Base-by-base conservation (phyloP, 768 basidiomycete species). In the Galerina marginata region DNA sequence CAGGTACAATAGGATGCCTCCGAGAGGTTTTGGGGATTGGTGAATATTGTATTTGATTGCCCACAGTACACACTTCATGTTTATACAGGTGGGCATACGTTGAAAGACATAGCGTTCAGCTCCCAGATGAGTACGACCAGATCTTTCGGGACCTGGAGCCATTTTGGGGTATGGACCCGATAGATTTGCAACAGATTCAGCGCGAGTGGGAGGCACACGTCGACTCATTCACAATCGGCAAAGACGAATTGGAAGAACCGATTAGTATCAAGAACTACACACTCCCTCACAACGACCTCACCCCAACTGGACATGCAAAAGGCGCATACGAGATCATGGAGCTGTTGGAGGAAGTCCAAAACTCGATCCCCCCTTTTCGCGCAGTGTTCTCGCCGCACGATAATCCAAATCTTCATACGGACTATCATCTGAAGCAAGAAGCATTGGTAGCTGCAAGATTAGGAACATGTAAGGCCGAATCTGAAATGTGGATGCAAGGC, bases 21-120 rank as follows among this genome's bases (percentile, higher is more conserved):
- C 96, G 0, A 79, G 79, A 44, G 95, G 96, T 0, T 97, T 96
- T 65, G 92, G 92, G 69, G 75, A 82, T 38, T 96, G 95, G 95
- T 93, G 80, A 77, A 73, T 74, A 7, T 43, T 85, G 23, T 5
- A 15, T 25, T 48, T n/a, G 38, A 29, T 46, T 9, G 14, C 0
- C 49, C 12, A 12, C 38, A 47, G 23, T 53, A 9, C 11, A n/a
- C 29, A 33, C 42, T 45, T n/a, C 16, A 15, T 10, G 42, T 11
- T 26, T 45, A 33, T 44, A 29, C 26, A 79, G 79, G 79, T 82
- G 79, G 81, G 61, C 58, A 3, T 81, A 80, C 70, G 89, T 87
- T 25, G 75, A 82, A 67, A 77, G 83, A 47, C 82, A 93, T 72
- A 74, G 84, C 7, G 86, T 93, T 33, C 84, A 85, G 65, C 85